Evolutionary conservation across 176 grass and related monocot species (phyloP).

Genomic region (Melocanna baccifera): DNA sequence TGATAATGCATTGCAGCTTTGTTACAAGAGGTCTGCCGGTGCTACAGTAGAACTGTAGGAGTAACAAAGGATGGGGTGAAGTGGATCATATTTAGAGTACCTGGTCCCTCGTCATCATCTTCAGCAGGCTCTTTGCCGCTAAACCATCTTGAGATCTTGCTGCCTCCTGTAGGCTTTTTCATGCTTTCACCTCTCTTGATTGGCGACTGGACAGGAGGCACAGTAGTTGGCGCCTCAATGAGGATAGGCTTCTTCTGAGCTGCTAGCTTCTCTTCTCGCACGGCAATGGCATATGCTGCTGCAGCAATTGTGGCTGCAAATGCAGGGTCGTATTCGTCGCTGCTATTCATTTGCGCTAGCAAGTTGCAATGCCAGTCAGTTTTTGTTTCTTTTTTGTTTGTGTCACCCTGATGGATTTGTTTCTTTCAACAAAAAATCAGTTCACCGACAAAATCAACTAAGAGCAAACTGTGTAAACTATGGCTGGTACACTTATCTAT

Average conservation of each 20-base stretch:
- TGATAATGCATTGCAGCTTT: background rate
- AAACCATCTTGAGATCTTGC: constrained; percentile 67
- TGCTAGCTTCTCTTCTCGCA: constrained; percentile 47
- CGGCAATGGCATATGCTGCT: constrained; percentile 58
- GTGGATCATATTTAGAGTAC: constrained; percentile 26
- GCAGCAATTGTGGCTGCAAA: constrained; percentile 60
- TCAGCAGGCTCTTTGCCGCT: constrained; percentile 47
- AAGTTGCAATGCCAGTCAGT: constrained; percentile 20
- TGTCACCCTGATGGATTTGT: background rate
- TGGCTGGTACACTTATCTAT: background rate
- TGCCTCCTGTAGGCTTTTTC: constrained; percentile 48
- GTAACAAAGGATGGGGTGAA: background rate
- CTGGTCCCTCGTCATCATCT: constrained; percentile 51
- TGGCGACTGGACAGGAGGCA: background rate
- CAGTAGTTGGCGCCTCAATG: background rate
- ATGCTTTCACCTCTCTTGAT: constrained; percentile 41
- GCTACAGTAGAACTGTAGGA: background rate
- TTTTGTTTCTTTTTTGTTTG: background rate
- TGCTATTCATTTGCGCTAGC: constrained; percentile 38
- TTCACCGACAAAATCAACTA: background rate
- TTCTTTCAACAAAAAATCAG: background rate
- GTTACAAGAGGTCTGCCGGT: background rate
- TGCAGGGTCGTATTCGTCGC: constrained; percentile 30
- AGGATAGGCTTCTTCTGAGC: constrained; percentile 35
- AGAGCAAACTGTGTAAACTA: background rate